Percentiles rank a stretch among this genome's conserved stretches.
Evolutionary conservation across 1,139 yeast species (phyloP).

Genomic region (Protomyces inundatus): DNA sequence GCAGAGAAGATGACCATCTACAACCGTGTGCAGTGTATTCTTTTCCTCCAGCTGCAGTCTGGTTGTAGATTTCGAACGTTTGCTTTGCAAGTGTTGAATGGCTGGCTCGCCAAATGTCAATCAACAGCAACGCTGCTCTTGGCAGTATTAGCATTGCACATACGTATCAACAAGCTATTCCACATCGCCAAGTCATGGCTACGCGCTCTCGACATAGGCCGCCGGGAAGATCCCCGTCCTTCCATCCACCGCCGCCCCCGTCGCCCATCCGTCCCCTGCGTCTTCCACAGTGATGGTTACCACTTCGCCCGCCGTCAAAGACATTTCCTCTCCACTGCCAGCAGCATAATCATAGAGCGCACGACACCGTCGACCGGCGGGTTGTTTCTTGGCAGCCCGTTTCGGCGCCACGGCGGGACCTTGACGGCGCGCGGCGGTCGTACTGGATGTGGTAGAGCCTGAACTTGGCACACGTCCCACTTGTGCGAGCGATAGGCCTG

Average conservation of each 20-base stretch:
- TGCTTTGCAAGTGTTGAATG: no score
- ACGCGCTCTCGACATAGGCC: conserved; percentile 20
- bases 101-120: no score
- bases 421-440: conserved; percentile 44
- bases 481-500: neutral
- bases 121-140: no score
- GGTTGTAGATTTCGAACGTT: no score
- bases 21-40: no score
- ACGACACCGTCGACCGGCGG: conserved; percentile 51
- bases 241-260: conserved; percentile 46
- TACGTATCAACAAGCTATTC: no score
- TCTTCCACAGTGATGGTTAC: conserved; percentile 66
- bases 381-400: conserved; percentile 50
- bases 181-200: no score
- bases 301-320: conserved; percentile 66
- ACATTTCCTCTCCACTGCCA: conserved; percentile 75
- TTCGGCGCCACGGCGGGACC: conserved; percentile 84
- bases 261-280: conserved; percentile 94
- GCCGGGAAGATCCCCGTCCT: conserved; percentile 28
- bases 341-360: conserved; percentile 78
- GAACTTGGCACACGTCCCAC: neutral
- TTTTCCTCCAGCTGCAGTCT: no score
- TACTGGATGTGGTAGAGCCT: conserved; percentile 28
- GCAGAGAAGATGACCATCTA: no score
- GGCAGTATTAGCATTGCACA: no score